Evolutionary conservation across 73 alveolate genomes (phyloP).

Genomic region (Blepharisma stoltei): DNA sequence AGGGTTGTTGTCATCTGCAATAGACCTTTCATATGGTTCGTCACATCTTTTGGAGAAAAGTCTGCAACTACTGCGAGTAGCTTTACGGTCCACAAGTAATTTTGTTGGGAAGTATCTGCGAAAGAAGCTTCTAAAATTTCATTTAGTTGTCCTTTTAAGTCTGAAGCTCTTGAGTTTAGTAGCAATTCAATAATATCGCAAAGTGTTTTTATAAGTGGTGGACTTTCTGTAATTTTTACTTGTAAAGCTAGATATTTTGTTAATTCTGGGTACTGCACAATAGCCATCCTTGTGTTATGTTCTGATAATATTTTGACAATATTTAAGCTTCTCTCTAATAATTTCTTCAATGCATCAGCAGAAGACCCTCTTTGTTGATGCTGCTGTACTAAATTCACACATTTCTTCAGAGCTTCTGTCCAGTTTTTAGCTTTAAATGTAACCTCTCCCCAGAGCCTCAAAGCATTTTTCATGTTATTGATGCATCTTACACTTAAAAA

Average conservation of each 20-base stretch:
- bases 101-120: not conserved
- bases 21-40: slow-evolving; percentile 11
- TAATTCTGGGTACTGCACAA: not conserved
- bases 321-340: slow-evolving; percentile 21
- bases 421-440: slow-evolving; percentile 29
- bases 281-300: slow-evolving; percentile 8
- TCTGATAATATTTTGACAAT: slow-evolving; percentile 16
- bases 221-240: slow-evolving; percentile 10
- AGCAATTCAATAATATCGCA: not conserved
- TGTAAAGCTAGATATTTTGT: slow-evolving; percentile 17
- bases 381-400: slow-evolving; percentile 25
- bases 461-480: slow-evolving; percentile 24
- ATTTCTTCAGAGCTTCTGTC: slow-evolving; percentile 28
- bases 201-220: not conserved
- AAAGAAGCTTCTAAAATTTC: slow-evolving; percentile 10
- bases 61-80: slow-evolving; percentile 1
- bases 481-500: slow-evolving; percentile 23
- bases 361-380: slow-evolving; percentile 17
- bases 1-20: not conserved
- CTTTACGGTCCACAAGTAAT: slow-evolving; percentile 3
- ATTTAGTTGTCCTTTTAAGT: not conserved
- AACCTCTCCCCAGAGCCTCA: slow-evolving; percentile 25
- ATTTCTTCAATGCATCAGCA: slow-evolving; percentile 28
- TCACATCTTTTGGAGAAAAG: not conserved
- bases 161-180: not conserved